Evolutionary conservation across 345 rosid species (phyloP).

Genomic region (Hypericum perforatum): DNA sequence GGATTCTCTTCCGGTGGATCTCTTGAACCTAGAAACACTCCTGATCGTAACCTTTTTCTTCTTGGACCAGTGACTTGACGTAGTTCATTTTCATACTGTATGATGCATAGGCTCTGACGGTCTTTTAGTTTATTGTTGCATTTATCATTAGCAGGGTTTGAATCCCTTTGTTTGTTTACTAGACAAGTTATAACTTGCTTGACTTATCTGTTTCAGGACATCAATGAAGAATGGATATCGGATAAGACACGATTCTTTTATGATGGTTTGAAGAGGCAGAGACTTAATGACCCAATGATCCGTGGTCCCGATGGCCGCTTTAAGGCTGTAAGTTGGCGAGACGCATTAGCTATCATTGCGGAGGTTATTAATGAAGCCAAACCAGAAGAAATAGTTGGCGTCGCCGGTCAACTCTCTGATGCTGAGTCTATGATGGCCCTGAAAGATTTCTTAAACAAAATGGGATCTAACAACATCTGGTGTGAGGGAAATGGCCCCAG

Average conservation of each 20-base stretch:
- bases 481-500: constrained; percentile 80
- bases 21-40: no score
- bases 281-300: constrained; percentile 96
- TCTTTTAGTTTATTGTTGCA: no score
- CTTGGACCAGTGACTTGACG: no score
- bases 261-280: constrained; percentile 98
- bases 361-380: constrained; percentile 69
- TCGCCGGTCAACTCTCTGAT: constrained; percentile 88
- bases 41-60: no score
- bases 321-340: constrained; percentile 88
- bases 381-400: constrained; percentile 78
- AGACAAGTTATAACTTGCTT: constrained; percentile 2
- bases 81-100: no score
- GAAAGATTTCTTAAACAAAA: constrained; percentile 80
- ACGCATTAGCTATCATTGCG: constrained; percentile 85
- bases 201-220: constrained; percentile 49
- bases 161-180: no score
- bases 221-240: constrained; percentile 99
- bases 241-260: constrained; percentile 93
- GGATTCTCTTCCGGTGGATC: no score
- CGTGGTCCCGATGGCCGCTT: constrained; percentile 89
- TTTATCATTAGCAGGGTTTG: no score
- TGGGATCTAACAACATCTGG: constrained; percentile 93
- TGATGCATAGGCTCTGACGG: no score
- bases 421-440: constrained; percentile 99